These are phyloP conservation scores for Syncephalastrum racemosum DNA, from an alignment of 371 early-diverging fungal species.

Conservation along the genomic window DNA sequence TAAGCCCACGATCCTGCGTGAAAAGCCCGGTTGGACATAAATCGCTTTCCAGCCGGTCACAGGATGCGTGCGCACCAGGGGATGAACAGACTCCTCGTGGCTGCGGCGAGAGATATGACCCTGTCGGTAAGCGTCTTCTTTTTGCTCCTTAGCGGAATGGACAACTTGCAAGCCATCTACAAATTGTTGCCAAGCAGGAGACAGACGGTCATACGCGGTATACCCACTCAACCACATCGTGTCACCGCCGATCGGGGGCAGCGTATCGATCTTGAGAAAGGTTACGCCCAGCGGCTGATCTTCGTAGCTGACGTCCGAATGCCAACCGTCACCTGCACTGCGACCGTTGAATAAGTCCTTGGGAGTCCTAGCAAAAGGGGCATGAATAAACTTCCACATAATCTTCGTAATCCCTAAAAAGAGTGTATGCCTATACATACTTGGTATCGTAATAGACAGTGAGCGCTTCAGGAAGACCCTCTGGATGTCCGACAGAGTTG, in stretches of 20 bases:
- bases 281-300: slow-evolving; percentile 58
- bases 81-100: slow-evolving; percentile 47
- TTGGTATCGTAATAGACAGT: slow-evolving; percentile 32
- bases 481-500: slow-evolving; percentile 33
- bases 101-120: slow-evolving; percentile 48
- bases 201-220: slow-evolving; percentile 60
- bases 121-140: slow-evolving; percentile 29
- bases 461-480: slow-evolving; percentile 31
- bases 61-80: slow-evolving; percentile 67
- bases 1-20: slow-evolving; percentile 59
- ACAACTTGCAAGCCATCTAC: slow-evolving; percentile 52
- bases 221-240: slow-evolving; percentile 62
- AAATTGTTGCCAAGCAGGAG: slow-evolving; percentile 55
- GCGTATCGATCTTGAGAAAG: slow-evolving; percentile 51
- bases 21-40: slow-evolving; percentile 62
- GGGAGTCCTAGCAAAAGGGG: slow-evolving; percentile 25
- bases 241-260: slow-evolving; percentile 59
- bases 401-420: not conserved
- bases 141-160: slow-evolving; percentile 55
- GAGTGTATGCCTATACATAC: not conserved
- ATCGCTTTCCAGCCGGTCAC: slow-evolving; percentile 70
- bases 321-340: slow-evolving; percentile 55
- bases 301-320: slow-evolving; percentile 63
- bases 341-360: slow-evolving; percentile 48
- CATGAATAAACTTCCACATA: not conserved